Base-by-base conservation (phyloP, 495 filamentous ascomycete genomes). In the Hypoxylon trugodes region DNA sequence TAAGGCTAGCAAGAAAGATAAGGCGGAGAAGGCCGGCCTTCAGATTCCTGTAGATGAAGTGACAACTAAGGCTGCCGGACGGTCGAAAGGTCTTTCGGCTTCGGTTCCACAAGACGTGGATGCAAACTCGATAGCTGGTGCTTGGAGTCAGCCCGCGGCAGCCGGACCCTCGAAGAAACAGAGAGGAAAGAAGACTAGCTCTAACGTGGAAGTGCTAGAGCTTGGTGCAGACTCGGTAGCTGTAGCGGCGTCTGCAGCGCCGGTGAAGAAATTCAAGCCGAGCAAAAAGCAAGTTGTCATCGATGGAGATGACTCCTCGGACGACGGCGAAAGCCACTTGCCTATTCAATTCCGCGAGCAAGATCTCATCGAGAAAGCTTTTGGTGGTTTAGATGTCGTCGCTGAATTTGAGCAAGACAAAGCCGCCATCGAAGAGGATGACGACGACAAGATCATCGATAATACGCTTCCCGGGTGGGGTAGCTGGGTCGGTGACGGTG, bases 381-480 rank as follows among this genome's bases (percentile, higher is more conserved):
- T 98, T 73, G 95, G 92, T 1, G 92, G 91, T 3, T 89, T 95
- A 65, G 90, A 96, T 70, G 92, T 96, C n/a, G 86, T 89, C 1
- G 83, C 84, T 28, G 88, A 91, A 43, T 97, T 98, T 72, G 83
- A 85, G 56, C 79, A 83, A 22, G 95, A 97, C 64, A 97, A 98
- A 72, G 79, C 81, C 15, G 86, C 88, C 55, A 80, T 82, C 6
- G 81, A 87, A 30, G 84, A 85, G 32, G 90, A 92, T 3, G 92
- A 98, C 71, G 94, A 89, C 63, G 91, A 96, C 57, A 86, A 97
- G 74, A 81, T 91, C 24, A 76, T 93, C 16, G 92, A 96, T 73
- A 89, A 90, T 49, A 92, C 91, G 0, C 81, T 98, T 1, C 91
- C 92, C 1, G 95, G 95, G 48, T 98, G 95, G 95, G 95, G 95